A percentile compares a stretch with the other conserved stretches of the same genome.
Conservation (phyloP, 352 stramenopile species). For the Elongisporangium undulatum region DNA sequence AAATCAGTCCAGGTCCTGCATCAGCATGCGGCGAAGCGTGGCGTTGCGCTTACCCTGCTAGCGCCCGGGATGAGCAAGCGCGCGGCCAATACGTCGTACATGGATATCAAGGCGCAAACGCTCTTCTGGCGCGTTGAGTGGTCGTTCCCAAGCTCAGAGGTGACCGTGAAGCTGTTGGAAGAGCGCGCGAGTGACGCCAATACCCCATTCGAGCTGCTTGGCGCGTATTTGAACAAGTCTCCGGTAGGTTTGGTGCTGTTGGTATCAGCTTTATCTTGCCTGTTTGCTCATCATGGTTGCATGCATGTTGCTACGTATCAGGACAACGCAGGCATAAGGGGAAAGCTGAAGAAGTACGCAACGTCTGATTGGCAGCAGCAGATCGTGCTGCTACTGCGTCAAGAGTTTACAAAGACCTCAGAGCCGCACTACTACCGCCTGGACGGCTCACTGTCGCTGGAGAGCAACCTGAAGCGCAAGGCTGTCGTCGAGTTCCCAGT, state of each 20-base stretch:
- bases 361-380: slow-evolving; percentile 46
- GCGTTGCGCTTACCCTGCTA: slow-evolving; percentile 62
- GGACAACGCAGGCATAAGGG: slow-evolving; percentile 65
- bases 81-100: slow-evolving; percentile 66
- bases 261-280: background rate
- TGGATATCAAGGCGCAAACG: slow-evolving; percentile 54
- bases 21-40: slow-evolving; percentile 60
- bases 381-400: slow-evolving; percentile 60
- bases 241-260: slow-evolving; percentile 29
- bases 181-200: slow-evolving; percentile 39
- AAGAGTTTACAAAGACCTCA: slow-evolving; percentile 70
- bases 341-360: slow-evolving; percentile 70
- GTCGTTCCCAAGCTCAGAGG: slow-evolving; percentile 51
- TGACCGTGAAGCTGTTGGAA: slow-evolving; percentile 43
- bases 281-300: background rate
- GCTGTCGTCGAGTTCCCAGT: slow-evolving; percentile 78
- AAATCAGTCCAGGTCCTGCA: slow-evolving; percentile 64
- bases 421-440: slow-evolving; percentile 71
- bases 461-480: slow-evolving; percentile 75
- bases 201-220: slow-evolving; percentile 56
- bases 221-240: slow-evolving; percentile 48
- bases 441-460: slow-evolving; percentile 51
- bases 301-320: slow-evolving; percentile 11
- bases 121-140: slow-evolving; percentile 82
- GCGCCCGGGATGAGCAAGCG: slow-evolving; percentile 82